Percentiles rank a stretch among this genome's conserved stretches.
phyloP scores from a whole-genome alignment of 768 basidiomycete genomes.

The Suillus alpinus region DNA sequence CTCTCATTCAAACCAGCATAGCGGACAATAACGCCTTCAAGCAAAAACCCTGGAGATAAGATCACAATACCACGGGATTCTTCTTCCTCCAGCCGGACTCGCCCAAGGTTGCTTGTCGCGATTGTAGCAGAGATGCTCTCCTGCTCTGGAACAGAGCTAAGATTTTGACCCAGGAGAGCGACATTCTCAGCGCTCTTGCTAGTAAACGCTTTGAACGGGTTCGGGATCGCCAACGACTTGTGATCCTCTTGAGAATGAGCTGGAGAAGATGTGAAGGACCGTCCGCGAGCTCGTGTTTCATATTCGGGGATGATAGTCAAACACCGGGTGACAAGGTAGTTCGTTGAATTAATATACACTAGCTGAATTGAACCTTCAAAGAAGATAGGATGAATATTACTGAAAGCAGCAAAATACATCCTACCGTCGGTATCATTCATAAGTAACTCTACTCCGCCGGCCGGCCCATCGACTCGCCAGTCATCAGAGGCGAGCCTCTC shows the following conservation, averaged over 20 bases:
- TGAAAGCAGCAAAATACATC: slow-evolving; percentile 11
- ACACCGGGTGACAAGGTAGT: slow-evolving; percentile 43
- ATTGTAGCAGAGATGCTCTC: slow-evolving; percentile 25
- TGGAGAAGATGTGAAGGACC: slow-evolving; percentile 17
- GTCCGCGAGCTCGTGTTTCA: slow-evolving; percentile 12
- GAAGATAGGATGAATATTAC: slow-evolving; percentile 11
- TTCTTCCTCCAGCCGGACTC: slow-evolving; percentile 24
- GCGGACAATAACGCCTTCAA: slow-evolving; percentile 18
- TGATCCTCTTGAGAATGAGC: slow-evolving; percentile 22
- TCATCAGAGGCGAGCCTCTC: slow-evolving; percentile 43
- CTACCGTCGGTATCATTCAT: slow-evolving; percentile 46
- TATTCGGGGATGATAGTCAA: slow-evolving; percentile 32
- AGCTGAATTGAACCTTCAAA: slow-evolving; percentile 20
- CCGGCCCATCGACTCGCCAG: slow-evolving; percentile 52
- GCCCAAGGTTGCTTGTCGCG: slow-evolving; percentile 11
- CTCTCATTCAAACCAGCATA: slow-evolving; percentile 23
- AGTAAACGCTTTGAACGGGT: slow-evolving; percentile 59
- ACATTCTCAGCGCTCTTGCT: slow-evolving; percentile 49
- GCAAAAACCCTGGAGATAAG: slow-evolving; percentile 10
- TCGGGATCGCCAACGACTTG: slow-evolving; percentile 48
- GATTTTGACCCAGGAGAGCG: slow-evolving; percentile 15
- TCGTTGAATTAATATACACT: slow-evolving; percentile 40
- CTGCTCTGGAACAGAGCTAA: slow-evolving; percentile 17
- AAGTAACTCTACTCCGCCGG: slow-evolving; percentile 44
- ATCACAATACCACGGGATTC: slow-evolving; percentile 15